Conservation (phyloP, 1,284 basidiomycete genomes). For the Volvariella surrecta region DNA sequence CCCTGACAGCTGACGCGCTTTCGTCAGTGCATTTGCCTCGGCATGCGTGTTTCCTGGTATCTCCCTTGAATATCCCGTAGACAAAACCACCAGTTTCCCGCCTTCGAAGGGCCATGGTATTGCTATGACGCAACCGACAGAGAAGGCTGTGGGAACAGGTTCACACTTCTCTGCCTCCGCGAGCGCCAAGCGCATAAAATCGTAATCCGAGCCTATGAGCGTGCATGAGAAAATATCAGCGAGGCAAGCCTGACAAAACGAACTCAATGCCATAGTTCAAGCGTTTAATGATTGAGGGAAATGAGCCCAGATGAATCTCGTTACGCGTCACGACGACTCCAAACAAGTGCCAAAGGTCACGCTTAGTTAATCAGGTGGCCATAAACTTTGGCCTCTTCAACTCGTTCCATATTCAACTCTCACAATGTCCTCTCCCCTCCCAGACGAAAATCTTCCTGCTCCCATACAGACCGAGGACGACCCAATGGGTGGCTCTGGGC, state of each 20-base stretch:
- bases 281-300: too few relatives aligned
- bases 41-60: slow-evolving; percentile 95
- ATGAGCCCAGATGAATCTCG: too few relatives aligned
- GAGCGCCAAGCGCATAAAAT: slow-evolving; percentile 59
- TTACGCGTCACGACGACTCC: too few relatives aligned
- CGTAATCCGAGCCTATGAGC: slow-evolving; percentile 17
- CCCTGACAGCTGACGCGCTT: slow-evolving; percentile 44
- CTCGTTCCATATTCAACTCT: slow-evolving; percentile 14
- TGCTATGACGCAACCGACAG: slow-evolving; percentile 86
- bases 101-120: slow-evolving; percentile 30
- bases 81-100: slow-evolving; percentile 43
- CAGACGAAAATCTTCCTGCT: slow-evolving; percentile 21
- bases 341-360: neutral
- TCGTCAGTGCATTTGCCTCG: slow-evolving; percentile 89
- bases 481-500: slow-evolving; percentile 43
- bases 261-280: slow-evolving; percentile 7
- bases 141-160: slow-evolving; percentile 81
- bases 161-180: slow-evolving; percentile 66
- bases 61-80: slow-evolving; percentile 89
- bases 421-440: slow-evolving; percentile 48
- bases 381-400: slow-evolving; percentile 5
- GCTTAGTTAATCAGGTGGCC: slow-evolving; percentile 4
- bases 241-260: slow-evolving; percentile 3
- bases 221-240: slow-evolving; percentile 3
- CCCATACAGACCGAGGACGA: slow-evolving; percentile 37